Evolutionary conservation across 73 alveolate genomes (phyloP), one percentile per base, ranked within the genome.

Genomic region (Symbiodinium pilosum): DNA sequence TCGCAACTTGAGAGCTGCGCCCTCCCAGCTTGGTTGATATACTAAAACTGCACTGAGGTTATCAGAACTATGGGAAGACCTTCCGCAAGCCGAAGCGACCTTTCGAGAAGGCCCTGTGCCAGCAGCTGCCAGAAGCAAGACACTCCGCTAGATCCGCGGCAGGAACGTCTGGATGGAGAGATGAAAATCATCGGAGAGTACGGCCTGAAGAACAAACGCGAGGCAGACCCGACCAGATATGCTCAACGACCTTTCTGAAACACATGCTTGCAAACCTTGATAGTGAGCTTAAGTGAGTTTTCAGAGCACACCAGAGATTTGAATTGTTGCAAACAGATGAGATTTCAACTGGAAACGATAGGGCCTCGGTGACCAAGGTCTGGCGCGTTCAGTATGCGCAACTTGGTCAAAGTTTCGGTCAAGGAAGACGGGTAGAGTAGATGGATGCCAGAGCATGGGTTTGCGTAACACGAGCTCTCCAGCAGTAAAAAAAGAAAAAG

Each of bases 141-240:
- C 75, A 18, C 75, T 18, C 14, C n/a, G 75, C 75, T 24, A 54
- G 14, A 18, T 24, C n/a, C 14, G 75, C 14, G 24, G n/a, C n/a
- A n/a, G 98, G 98, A 92, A 56, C 98, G 98, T n/a, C 52, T 92
- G 56, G 98, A 92, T 99, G 99, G 99, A 99, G 99, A 94, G 99
- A 85, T 99, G 99, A 95, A 99, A 99, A 99, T 99, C 99, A 96
- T 99, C 98, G 99, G 99, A 44, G 99, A 99, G 59, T 99, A 99
- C 99, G 99, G 99, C 94, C 99, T 99, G 99, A 99, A 99, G 99
- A 99, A 99, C 99, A 99, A 99, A 99, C 99, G 99, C 99, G 99
- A 99, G 99, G 73, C 73, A 16, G 73, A 30, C 26, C 73, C 26
- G 73, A 54, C 34, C 20, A 16, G 26, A 54, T 24, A 24, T 26